phyloP scores from a whole-genome alignment of 805 yeast genomes.

The Zygoascus biomembranicola region DNA sequence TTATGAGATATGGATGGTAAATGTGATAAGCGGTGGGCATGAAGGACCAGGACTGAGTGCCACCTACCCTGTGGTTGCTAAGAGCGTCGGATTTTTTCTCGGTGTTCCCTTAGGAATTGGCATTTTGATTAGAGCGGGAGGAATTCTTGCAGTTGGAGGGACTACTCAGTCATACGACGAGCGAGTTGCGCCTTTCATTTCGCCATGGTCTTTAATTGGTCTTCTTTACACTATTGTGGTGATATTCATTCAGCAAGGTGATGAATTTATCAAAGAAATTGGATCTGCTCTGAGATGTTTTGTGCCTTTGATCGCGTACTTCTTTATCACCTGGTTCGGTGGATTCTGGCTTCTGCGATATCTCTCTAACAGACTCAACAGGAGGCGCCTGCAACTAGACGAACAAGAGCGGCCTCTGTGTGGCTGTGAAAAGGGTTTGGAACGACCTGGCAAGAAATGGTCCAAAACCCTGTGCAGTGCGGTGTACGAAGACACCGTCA shows the following conservation, averaged over 20 bases:
- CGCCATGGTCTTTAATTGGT: constrained; percentile 46
- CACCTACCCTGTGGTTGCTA: constrained; percentile 36
- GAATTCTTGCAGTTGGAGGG: not conserved
- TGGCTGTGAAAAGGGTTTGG: not conserved
- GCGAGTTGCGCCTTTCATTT: constrained; percentile 33
- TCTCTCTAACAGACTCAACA: not conserved
- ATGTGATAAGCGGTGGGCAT: constrained; percentile 27
- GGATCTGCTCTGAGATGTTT: constrained; percentile 43
- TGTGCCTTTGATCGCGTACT: constrained; percentile 42
- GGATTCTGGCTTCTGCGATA: constrained; percentile 27
- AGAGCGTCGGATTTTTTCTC: constrained; percentile 43
- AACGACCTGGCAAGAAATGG: not conserved
- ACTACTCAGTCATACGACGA: constrained; percentile 25
- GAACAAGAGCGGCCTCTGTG: not conserved
- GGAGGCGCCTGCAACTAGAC: not conserved
- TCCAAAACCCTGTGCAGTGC: not conserved
- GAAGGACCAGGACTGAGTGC: constrained; percentile 8
- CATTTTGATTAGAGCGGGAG: constrained; percentile 30
- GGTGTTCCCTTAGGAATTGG: constrained; percentile 48
- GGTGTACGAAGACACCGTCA: constrained; percentile 33
- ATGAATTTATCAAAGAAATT: constrained; percentile 39
- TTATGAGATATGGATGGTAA: constrained; percentile 39
- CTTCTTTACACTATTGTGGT: constrained; percentile 44
- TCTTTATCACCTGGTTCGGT: constrained; percentile 40
- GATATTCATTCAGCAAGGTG: constrained; percentile 44